Percentiles rank a stretch among this genome's conserved stretches.
phyloP scores from a whole-genome alignment of 129 eudicot genomes.

The Dittrichia graveolens region DNA sequence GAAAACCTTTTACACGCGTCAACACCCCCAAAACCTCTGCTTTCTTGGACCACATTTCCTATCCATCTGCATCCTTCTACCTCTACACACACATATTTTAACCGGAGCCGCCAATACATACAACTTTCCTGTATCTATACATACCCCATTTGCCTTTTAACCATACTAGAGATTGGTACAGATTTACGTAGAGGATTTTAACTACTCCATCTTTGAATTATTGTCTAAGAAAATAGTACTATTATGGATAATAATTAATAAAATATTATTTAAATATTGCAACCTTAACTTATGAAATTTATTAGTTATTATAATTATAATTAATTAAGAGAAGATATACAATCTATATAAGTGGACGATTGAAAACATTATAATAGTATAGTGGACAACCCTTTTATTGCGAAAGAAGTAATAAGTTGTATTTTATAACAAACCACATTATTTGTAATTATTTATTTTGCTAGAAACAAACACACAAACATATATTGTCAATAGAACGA shows the following conservation, averaged over 20 bases:
- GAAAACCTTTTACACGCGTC: constrained; percentile 42
- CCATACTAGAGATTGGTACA: not conserved
- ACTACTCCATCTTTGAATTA: not conserved
- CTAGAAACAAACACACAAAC: too few relatives aligned
- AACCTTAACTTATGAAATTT: too few relatives aligned
- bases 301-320: too few relatives aligned
- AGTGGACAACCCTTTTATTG: too few relatives aligned
- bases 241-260: not conserved
- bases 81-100: constrained; percentile 10
- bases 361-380: too few relatives aligned
- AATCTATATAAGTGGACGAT: too few relatives aligned
- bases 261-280: too few relatives aligned
- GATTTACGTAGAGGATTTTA: not conserved
- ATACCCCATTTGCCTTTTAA: constrained; percentile 3
- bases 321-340: too few relatives aligned
- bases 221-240: not conserved
- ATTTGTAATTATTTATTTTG: too few relatives aligned
- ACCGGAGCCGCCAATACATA: constrained; percentile 40
- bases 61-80: constrained; percentile 44
- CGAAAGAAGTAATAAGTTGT: too few relatives aligned
- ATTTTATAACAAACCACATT: too few relatives aligned
- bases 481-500: too few relatives aligned
- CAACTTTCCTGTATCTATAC: constrained; percentile 25
- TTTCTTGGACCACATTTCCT: constrained; percentile 45
- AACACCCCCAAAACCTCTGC: constrained; percentile 27